phyloP scores from a whole-genome alignment of 495 filamentous ascomycete genomes.

The Zalerion maritima region DNA sequence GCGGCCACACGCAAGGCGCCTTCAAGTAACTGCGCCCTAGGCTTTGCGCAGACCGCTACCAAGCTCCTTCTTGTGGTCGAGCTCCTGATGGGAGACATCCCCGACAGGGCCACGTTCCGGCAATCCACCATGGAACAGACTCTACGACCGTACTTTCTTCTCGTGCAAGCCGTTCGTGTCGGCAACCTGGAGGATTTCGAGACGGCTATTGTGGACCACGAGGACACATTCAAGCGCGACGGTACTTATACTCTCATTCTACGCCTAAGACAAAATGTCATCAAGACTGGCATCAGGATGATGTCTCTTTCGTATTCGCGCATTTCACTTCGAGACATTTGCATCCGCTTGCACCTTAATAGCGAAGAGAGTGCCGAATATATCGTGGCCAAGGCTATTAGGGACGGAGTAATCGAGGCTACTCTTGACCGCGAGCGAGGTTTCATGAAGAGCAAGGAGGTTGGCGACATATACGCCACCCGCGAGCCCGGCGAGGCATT shows the following conservation, averaged over 20 bases:
- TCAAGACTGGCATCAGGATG: constrained; percentile 98
- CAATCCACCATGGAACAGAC: constrained; percentile 70
- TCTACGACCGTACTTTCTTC: constrained; percentile 78
- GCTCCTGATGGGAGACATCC: constrained; percentile 96
- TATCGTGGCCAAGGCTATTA: constrained; percentile 96
- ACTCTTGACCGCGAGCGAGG: constrained; percentile 85
- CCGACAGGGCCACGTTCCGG: constrained; percentile 86
- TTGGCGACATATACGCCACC: constrained; percentile 89
- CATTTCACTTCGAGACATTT: constrained; percentile 95
- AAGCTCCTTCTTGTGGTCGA: constrained; percentile 92
- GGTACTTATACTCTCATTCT: constrained; percentile 92
- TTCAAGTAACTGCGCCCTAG: constrained; percentile 70
- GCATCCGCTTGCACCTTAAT: constrained; percentile 80
- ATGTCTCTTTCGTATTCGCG: constrained; percentile 95
- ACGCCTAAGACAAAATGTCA: constrained; percentile 91
- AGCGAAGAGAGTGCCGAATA: constrained; percentile 96
- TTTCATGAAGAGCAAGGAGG: constrained; percentile 96
- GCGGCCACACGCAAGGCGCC: constrained; percentile 90
- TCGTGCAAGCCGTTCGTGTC: constrained; percentile 88
- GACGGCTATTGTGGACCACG: constrained; percentile 63
- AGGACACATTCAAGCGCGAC: constrained; percentile 74
- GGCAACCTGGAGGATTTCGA: constrained; percentile 89
- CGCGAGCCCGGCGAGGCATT: constrained; percentile 91
- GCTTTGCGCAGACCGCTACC: constrained; percentile 88
- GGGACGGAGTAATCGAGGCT: constrained; percentile 95